phyloP scores from a whole-genome alignment of 2,329 filamentous ascomycete species.

The Leptoxyphium fumago region DNA sequence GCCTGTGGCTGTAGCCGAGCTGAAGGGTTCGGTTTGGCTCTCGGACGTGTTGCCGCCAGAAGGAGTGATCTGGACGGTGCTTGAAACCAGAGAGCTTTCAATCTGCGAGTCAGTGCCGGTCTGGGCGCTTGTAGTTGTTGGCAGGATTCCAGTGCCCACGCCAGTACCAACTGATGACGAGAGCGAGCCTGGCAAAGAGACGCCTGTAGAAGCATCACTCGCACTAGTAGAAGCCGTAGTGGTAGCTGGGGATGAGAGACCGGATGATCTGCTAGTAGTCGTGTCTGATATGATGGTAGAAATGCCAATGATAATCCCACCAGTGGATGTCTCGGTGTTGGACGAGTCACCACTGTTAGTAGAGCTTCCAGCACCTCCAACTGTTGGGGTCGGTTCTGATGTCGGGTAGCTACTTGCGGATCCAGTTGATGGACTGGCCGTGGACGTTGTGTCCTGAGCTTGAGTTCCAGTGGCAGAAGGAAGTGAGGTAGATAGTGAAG shows the following conservation, averaged over 20 bases:
- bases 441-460: not conserved
- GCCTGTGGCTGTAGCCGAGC: not conserved
- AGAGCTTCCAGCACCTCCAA: not conserved
- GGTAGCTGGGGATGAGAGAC: too few relatives aligned
- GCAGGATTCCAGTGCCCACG: too few relatives aligned
- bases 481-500: not conserved
- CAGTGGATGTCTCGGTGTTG: constrained; percentile 2
- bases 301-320: constrained; percentile 19
- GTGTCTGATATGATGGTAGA: constrained; percentile 16
- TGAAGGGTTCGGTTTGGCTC: not conserved
- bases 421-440: not conserved
- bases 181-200: too few relatives aligned
- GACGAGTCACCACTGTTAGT: not conserved
- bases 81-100: too few relatives aligned
- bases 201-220: too few relatives aligned
- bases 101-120: too few relatives aligned
- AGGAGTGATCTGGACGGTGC: too few relatives aligned
- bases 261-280: not conserved
- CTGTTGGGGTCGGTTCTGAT: not conserved
- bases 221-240: too few relatives aligned
- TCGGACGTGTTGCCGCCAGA: not conserved
- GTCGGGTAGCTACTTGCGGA: not conserved
- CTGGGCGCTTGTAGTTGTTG: too few relatives aligned
- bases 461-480: not conserved
- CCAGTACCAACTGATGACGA: too few relatives aligned